phyloP scores from a whole-genome alignment of 768 basidiomycete genomes.

The Pleurotus sapidus region DNA sequence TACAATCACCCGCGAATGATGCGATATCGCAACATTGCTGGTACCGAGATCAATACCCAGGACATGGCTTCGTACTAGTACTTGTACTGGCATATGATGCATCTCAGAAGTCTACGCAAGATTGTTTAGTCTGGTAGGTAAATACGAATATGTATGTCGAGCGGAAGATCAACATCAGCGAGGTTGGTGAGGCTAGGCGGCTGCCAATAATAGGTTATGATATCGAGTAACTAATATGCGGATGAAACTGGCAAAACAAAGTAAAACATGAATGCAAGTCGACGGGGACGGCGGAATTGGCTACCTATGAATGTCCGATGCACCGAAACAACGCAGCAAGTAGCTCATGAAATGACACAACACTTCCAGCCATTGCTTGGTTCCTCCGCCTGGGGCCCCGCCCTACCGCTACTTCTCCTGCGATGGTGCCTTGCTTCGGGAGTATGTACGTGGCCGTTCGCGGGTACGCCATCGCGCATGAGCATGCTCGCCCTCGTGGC shows the following conservation, averaged over 20 bases:
- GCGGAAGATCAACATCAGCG: neutral
- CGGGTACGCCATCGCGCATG: constrained; percentile 80
- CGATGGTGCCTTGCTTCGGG: constrained; percentile 44
- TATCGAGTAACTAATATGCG: neutral
- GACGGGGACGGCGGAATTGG: neutral
- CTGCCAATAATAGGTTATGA: neutral
- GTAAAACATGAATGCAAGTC: neutral
- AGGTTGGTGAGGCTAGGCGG: neutral
- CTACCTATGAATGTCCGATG: constrained; percentile 4
- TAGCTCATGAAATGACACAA: constrained; percentile 11
- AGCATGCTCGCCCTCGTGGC: constrained; percentile 97
- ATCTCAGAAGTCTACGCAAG: neutral
- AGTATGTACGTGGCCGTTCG: constrained; percentile 35
- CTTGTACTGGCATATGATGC: no score
- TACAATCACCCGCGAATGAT: no score
- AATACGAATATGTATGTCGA: neutral
- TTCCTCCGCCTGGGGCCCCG: neutral
- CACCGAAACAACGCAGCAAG: neutral
- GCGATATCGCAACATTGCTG: no score
- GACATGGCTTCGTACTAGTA: no score
- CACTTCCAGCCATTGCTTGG: constrained; percentile 6
- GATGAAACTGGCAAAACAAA: neutral
- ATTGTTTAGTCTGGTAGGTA: neutral
- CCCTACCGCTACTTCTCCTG: constrained; percentile 45
- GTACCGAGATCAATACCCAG: no score